Conservation (phyloP, 768 basidiomycete species). For the Lyophyllum shimeji region DNA sequence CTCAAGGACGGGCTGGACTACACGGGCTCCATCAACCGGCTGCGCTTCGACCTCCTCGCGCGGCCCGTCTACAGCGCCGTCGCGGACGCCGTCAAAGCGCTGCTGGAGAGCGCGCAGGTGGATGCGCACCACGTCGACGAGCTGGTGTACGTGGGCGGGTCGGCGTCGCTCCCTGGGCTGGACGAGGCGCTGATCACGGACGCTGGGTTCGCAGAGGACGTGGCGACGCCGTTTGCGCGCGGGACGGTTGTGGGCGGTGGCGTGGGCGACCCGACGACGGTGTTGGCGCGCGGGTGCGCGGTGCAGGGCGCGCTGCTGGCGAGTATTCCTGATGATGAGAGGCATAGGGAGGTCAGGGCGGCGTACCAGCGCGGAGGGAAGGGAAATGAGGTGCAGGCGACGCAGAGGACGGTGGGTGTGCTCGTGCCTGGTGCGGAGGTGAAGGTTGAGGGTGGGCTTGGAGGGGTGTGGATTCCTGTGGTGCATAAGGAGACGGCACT, state of each 20-base stretch:
- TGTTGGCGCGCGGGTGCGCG: slow-evolving; percentile 76
- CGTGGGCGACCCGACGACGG: slow-evolving; percentile 73
- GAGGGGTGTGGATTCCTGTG: slow-evolving; percentile 67
- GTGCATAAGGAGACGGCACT: slow-evolving; percentile 70
- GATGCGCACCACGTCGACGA: slow-evolving; percentile 75
- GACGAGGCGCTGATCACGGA: slow-evolving; percentile 51
- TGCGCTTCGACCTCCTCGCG: slow-evolving; percentile 65
- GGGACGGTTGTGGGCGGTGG: slow-evolving; percentile 74
- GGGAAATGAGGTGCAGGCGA: slow-evolving; percentile 49
- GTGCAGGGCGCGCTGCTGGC: slow-evolving; percentile 68
- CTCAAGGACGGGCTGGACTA: slow-evolving; percentile 93
- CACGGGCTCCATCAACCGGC: slow-evolving; percentile 53
- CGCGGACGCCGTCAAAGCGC: slow-evolving; percentile 44
- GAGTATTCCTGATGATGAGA: slow-evolving; percentile 42
- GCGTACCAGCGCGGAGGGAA: slow-evolving; percentile 43
- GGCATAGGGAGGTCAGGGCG: slow-evolving; percentile 47
- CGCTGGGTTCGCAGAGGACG: slow-evolving; percentile 58
- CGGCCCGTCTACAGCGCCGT: slow-evolving; percentile 61
- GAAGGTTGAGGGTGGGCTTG: slow-evolving; percentile 38
- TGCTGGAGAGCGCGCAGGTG: slow-evolving; percentile 50
- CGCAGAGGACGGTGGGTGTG: slow-evolving; percentile 61
- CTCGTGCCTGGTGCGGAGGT: slow-evolving; percentile 54
- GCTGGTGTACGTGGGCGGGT: slow-evolving; percentile 79
- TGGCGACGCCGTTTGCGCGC: slow-evolving; percentile 63
- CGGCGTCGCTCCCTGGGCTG: slow-evolving; percentile 71